Evolutionary conservation across 2,329 filamentous ascomycete genomes (phyloP).

Genomic region (Phaeophleospora eucalypticola): DNA sequence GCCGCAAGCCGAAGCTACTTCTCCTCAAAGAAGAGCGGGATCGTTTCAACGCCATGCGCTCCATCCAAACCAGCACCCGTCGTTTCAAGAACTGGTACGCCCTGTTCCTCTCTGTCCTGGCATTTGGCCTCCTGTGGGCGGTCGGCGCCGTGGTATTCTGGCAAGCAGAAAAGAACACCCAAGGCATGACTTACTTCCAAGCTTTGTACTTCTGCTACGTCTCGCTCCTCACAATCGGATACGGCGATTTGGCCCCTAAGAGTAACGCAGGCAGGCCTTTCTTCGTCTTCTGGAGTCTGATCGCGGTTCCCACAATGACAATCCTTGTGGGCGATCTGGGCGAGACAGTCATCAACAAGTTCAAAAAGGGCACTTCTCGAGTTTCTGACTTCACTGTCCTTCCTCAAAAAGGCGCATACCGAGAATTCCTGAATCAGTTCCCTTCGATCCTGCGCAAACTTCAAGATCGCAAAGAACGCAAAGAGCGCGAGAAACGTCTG

Average conservation of each 20-base stretch:
- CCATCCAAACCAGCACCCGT: slow-evolving; percentile 65
- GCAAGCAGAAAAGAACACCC: slow-evolving; percentile 51
- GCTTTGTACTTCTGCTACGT: slow-evolving; percentile 83
- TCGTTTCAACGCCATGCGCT: slow-evolving; percentile 56
- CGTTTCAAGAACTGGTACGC: slow-evolving; percentile 69
- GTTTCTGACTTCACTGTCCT: slow-evolving; percentile 64
- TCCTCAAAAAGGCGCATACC: slow-evolving; percentile 57
- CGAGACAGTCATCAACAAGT: slow-evolving; percentile 69
- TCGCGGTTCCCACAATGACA: slow-evolving; percentile 84
- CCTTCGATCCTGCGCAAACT: slow-evolving; percentile 42
- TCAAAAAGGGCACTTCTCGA: slow-evolving; percentile 59
- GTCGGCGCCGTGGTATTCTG: slow-evolving; percentile 75
- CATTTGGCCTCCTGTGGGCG: slow-evolving; percentile 74
- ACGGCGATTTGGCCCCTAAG: slow-evolving; percentile 74
- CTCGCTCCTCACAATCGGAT: slow-evolving; percentile 78
- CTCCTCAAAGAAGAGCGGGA: slow-evolving; percentile 52
- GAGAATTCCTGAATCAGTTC: slow-evolving; percentile 46
- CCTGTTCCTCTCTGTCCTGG: slow-evolving; percentile 61
- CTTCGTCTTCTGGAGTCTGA: slow-evolving; percentile 87
- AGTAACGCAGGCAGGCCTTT: slow-evolving; percentile 77
- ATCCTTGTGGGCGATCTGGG: slow-evolving; percentile 79
- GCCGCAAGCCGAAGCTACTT: slow-evolving; percentile 45
- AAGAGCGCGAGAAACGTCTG: slow-evolving; percentile 37
- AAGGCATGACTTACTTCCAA: slow-evolving; percentile 68
- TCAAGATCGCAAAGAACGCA: slow-evolving; percentile 29